Evolutionary conservation across 2,329 filamentous ascomycete genomes (phyloP).

Genomic region (Penicillium sp.): DNA sequence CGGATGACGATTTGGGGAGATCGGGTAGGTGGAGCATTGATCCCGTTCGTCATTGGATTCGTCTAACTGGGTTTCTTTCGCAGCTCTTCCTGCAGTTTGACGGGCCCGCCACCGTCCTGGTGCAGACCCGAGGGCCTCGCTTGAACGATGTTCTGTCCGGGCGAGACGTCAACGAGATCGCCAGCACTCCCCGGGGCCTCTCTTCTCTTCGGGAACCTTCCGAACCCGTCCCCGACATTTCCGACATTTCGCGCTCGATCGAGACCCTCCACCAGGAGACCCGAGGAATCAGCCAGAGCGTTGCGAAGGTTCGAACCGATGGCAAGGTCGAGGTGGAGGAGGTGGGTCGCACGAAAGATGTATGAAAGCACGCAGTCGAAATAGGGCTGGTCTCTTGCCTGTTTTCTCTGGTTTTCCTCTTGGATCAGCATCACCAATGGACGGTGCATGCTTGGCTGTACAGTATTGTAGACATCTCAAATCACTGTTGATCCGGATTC

Average conservation of each 20-base stretch:
- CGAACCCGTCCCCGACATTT: conserved; percentile 23
- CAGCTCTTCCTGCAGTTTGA: conserved; percentile 83
- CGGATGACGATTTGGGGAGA: conserved; percentile 91
- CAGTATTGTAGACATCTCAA: conserved; percentile 22
- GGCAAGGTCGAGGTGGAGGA: conserved; percentile 65
- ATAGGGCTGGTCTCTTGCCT: conserved; percentile 4
- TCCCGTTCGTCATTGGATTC: not conserved
- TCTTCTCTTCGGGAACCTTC: conserved; percentile 1
- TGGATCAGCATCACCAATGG: no score
- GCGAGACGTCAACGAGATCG: conserved; percentile 85
- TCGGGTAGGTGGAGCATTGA: conserved; percentile 50
- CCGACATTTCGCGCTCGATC: conserved; percentile 29
- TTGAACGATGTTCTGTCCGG: conserved; percentile 73
- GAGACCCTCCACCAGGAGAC: conserved; percentile 32
- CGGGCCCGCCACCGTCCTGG: conserved; percentile 78
- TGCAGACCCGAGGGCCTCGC: conserved; percentile 81
- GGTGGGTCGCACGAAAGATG: conserved; percentile 17
- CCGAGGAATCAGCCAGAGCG: conserved; percentile 32
- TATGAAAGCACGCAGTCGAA: conserved; percentile 1
- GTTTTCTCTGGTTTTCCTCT: conserved; percentile 18
- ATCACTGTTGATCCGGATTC: conserved; percentile 12
- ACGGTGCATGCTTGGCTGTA: conserved; percentile 23
- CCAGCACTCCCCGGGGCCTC: conserved; percentile 69
- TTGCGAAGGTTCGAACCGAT: conserved; percentile 57
- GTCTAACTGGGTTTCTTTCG: conserved; percentile 2